Conservation (phyloP, 78 protist species). For the Guillardia theta region DNA sequence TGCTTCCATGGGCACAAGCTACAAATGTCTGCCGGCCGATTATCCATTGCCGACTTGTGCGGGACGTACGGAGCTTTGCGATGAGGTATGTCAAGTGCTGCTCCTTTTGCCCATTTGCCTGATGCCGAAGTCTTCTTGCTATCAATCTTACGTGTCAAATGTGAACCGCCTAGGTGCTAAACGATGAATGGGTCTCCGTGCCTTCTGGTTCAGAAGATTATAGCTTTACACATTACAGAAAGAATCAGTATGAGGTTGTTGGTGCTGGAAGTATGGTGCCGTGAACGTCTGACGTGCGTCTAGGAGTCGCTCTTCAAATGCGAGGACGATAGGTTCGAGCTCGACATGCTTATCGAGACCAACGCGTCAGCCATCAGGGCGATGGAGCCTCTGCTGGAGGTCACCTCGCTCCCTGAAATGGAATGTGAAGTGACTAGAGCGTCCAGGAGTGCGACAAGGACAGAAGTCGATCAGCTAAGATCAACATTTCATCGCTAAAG, state of each 20-base stretch:
- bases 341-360: slow-evolving; percentile 46
- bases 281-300: too few relatives aligned
- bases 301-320: slow-evolving; percentile 31
- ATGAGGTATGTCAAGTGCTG: not conserved
- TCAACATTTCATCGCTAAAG: not conserved
- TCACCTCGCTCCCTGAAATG: not conserved
- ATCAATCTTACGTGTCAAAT: too few relatives aligned
- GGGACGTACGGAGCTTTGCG: slow-evolving; percentile 6
- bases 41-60: slow-evolving; percentile 9
- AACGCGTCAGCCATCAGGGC: slow-evolving; percentile 28
- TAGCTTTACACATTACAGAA: slow-evolving; percentile 2
- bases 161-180: too few relatives aligned
- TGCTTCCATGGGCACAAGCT: not conserved
- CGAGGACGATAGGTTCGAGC: slow-evolving; percentile 42
- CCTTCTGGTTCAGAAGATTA: not conserved
- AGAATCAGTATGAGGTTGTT: not conserved
- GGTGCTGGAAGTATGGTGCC: too few relatives aligned
- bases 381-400: not conserved
- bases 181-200: slow-evolving; percentile 35
- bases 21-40: not conserved
- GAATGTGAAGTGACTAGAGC: not conserved
- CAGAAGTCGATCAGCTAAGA: not conserved
- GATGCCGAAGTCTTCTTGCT: not conserved
- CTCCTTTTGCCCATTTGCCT: not conserved
- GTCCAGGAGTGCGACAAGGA: not conserved